These are phyloP conservation scores for Xylaria multiplex DNA, from an alignment of 2,329 filamentous ascomycete genomes.

Conservation along the genomic window DNA sequence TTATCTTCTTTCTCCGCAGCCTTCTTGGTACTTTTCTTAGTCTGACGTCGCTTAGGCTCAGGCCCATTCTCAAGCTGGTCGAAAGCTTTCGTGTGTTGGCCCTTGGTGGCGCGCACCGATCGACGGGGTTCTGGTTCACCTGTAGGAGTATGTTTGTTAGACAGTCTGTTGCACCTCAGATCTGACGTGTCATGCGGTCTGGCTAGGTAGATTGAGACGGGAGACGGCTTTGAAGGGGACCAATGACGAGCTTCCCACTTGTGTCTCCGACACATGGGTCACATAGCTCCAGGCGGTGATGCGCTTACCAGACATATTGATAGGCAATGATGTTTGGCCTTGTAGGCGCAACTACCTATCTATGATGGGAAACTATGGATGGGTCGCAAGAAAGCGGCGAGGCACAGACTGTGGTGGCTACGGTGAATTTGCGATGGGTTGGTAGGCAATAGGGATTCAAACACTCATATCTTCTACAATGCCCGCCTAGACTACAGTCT, in stretches of 20 bases:
- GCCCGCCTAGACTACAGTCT: conserved; percentile 47
- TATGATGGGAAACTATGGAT: conserved; percentile 28
- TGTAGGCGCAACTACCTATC: conserved; percentile 25
- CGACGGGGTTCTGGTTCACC: conserved; percentile 81
- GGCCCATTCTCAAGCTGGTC: conserved; percentile 74
- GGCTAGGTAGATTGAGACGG: conserved; percentile 2
- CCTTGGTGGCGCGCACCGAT: conserved; percentile 95
- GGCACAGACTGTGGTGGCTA: conserved; percentile 41
- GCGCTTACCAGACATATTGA: conserved; percentile 51
- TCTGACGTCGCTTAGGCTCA: conserved; percentile 64
- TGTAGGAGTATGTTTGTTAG: conserved; percentile 44
- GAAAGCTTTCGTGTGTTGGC: conserved; percentile 89
- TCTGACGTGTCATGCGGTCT: conserved; percentile 14
- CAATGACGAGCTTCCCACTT: conserved; percentile 11
- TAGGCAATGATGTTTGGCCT: conserved; percentile 26
- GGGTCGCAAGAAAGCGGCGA: conserved; percentile 27
- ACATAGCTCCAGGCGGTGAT: conserved; percentile 36
- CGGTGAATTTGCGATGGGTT: conserved; percentile 34
- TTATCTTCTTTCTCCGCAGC: conserved; percentile 67
- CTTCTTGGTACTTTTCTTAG: conserved; percentile 61
- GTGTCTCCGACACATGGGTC: conserved; percentile 21
- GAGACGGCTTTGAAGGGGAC: conserved; percentile 15
- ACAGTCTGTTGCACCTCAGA: conserved; percentile 17
- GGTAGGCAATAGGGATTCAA: conserved; percentile 41
- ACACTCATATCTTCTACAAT: conserved; percentile 50